These are phyloP conservation scores for Suillus placidus DNA, from an alignment of 768 basidiomycete species.

Conservation along the genomic window DNA sequence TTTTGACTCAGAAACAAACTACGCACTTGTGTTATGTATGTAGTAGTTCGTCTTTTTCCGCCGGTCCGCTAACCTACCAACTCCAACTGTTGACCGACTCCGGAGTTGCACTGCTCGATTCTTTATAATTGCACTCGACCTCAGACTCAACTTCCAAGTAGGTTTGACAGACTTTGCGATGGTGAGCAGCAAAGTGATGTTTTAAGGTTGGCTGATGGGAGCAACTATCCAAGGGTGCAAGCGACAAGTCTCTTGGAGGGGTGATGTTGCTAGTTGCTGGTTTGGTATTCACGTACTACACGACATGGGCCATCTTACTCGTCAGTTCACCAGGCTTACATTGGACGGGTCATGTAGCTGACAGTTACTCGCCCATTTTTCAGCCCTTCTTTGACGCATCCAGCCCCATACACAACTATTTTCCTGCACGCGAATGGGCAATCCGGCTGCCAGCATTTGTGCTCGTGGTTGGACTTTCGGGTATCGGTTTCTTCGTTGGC, in stretches of 20 bases:
- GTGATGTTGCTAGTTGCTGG: slow-evolving; percentile 78
- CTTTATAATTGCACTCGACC: not conserved
- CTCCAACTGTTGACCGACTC: slow-evolving; percentile 21
- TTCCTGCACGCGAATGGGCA: slow-evolving; percentile 93
- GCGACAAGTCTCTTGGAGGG: slow-evolving; percentile 81
- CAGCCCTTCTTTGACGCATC: slow-evolving; percentile 82
- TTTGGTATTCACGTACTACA: slow-evolving; percentile 86
- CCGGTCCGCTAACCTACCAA: not conserved
- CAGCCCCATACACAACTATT: slow-evolving; percentile 74
- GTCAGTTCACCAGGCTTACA: slow-evolving; percentile 45
- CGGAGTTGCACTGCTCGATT: not conserved
- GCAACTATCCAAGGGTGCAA: slow-evolving; percentile 57
- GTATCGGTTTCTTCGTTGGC: slow-evolving; percentile 81
- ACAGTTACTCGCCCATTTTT: slow-evolving; percentile 1
- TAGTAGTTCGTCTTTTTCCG: not conserved
- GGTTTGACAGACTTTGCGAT: slow-evolving; percentile 18
- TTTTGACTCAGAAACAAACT: slow-evolving; percentile 3
- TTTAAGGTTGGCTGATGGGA: slow-evolving; percentile 10
- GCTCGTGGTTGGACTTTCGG: slow-evolving; percentile 78
- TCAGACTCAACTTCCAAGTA: slow-evolving; percentile 3
- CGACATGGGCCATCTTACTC: slow-evolving; percentile 86
- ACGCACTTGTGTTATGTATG: slow-evolving; percentile 8
- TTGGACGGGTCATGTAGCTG: not conserved
- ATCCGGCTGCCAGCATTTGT: slow-evolving; percentile 83
- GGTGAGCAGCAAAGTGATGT: slow-evolving; percentile 21